phyloP scores from a whole-genome alignment of 1,284 basidiomycete species.

The Sanghuangporus baumii region DNA sequence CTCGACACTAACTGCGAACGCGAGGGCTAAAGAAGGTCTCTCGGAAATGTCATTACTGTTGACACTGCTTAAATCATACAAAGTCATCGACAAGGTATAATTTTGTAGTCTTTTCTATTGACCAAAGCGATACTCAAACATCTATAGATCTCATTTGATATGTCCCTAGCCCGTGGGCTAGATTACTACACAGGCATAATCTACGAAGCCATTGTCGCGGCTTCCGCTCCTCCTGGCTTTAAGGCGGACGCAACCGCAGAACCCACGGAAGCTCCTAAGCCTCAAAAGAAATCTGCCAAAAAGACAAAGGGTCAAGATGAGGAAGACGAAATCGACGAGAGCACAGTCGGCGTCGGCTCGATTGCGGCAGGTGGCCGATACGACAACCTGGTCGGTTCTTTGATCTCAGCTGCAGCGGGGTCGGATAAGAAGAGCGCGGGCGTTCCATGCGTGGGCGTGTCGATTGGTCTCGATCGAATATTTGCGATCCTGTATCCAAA shows the following conservation, averaged over 20 bases:
- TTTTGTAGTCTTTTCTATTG: conserved; percentile 7
- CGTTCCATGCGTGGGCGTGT: conserved; percentile 91
- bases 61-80: conserved; percentile 78
- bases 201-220: conserved; percentile 94
- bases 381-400: conserved; percentile 95
- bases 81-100: conserved; percentile 69
- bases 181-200: conserved; percentile 99
- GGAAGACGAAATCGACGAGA: conserved; percentile 91
- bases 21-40: conserved; percentile 77
- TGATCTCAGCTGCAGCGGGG: conserved; percentile 74
- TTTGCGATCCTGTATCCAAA: conserved; percentile 90
- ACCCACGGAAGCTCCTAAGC: conserved; percentile 26
- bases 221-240: conserved; percentile 86
- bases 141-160: conserved; percentile 85
- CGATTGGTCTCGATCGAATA: conserved; percentile 93
- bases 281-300: conserved; percentile 50
- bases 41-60: conserved; percentile 91
- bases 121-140: background rate
- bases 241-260: conserved; percentile 41
- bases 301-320: conserved; percentile 49
- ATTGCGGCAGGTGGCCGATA: conserved; percentile 97
- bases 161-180: conserved; percentile 92
- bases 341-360: conserved; percentile 90
- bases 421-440: conserved; percentile 61
- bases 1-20: conserved; percentile 61